These are phyloP conservation scores for Lactarius tabidus DNA, from an alignment of 768 basidiomycete species.

Conservation along the genomic window DNA sequence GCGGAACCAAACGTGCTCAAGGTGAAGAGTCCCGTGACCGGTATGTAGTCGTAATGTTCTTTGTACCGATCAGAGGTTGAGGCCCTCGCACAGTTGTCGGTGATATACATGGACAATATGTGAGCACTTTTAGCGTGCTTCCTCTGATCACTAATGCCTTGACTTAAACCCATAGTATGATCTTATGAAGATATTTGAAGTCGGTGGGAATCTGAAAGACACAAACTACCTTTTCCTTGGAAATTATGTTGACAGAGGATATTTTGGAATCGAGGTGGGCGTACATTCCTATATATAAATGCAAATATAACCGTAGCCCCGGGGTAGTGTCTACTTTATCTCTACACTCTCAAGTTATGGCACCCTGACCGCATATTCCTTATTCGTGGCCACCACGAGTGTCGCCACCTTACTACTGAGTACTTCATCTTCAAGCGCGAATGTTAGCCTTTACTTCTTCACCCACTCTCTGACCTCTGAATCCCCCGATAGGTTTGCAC, in stretches of 20 bases:
- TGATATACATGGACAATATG: constrained; percentile 96
- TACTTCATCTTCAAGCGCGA: constrained; percentile 93
- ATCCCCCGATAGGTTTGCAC: constrained; percentile 59
- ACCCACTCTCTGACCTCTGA: not conserved
- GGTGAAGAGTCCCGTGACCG: constrained; percentile 85
- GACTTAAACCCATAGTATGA: constrained; percentile 61
- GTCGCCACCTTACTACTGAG: constrained; percentile 60
- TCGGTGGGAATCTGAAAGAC: constrained; percentile 76
- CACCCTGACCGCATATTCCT: constrained; percentile 58
- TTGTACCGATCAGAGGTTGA: not conserved
- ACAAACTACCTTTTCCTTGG: constrained; percentile 89
- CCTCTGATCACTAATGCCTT: not conserved
- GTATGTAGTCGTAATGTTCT: constrained; percentile 41
- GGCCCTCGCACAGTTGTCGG: constrained; percentile 66
- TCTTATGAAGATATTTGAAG: constrained; percentile 94
- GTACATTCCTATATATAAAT: not conserved
- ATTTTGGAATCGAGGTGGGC: constrained; percentile 70
- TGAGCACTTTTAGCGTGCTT: constrained; percentile 33
- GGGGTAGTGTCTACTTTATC: constrained; percentile 49
- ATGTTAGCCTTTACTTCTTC: constrained; percentile 50
- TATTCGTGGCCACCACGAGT: constrained; percentile 63
- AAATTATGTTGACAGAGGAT: constrained; percentile 93
- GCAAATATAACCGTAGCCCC: not conserved
- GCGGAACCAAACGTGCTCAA: constrained; percentile 79
- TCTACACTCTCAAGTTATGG: constrained; percentile 62